phyloP scores from a whole-genome alignment of 768 basidiomycete genomes.

The Coprinopsis sp. region DNA sequence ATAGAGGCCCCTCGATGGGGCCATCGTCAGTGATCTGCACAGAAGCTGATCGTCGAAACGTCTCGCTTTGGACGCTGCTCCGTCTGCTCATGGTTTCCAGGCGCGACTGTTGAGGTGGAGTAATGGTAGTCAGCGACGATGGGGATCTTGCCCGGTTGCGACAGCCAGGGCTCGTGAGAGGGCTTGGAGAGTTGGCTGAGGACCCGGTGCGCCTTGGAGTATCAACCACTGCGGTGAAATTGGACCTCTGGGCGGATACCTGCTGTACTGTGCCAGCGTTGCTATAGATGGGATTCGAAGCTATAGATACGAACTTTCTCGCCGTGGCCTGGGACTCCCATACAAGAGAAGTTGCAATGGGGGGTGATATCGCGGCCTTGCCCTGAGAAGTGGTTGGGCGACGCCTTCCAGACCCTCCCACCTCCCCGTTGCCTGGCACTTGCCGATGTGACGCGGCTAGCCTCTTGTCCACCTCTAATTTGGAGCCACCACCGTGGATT shows the following conservation, averaged over 20 bases:
- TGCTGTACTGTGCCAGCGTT: conserved; percentile 9
- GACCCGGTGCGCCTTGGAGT: background rate
- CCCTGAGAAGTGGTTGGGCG: background rate
- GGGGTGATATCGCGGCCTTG: conserved; percentile 22
- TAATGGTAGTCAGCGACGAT: no score
- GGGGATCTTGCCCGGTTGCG: no score
- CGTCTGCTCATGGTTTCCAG: no score
- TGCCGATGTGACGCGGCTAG: background rate
- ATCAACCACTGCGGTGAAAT: background rate
- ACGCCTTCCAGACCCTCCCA: no score
- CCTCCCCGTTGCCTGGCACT: background rate
- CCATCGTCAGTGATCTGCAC: no score
- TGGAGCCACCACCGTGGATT: no score
- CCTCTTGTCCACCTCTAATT: no score
- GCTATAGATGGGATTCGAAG: conserved; percentile 8
- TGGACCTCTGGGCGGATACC: background rate
- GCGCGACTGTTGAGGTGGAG: no score
- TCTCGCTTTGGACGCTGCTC: background rate
- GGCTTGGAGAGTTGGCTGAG: conserved; percentile 4
- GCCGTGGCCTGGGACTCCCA: conserved; percentile 12
- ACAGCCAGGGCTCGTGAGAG: no score
- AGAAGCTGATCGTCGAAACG: background rate
- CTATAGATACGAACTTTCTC: conserved; percentile 11
- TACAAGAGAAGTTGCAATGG: conserved; percentile 16
- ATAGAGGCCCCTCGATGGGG: no score